These are phyloP conservation scores for Solanum corneliomulleri DNA, from an alignment of 257 asterid genomes.

Conservation along the genomic window DNA sequence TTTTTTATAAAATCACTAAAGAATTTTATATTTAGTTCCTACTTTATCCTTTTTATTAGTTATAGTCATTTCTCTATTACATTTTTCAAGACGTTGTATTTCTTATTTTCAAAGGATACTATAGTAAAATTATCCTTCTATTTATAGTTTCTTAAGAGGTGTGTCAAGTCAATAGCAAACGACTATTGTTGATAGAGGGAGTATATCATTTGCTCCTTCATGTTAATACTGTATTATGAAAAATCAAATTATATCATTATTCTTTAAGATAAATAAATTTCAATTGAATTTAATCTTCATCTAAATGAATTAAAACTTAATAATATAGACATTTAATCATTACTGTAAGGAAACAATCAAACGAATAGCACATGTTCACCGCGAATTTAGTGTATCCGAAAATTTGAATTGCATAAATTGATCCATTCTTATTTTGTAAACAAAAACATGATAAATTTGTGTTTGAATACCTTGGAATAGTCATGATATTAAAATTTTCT, in stretches of 20 bases:
- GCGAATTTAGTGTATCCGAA: background rate
- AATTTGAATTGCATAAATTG: background rate
- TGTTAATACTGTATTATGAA: background rate
- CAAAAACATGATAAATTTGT: background rate
- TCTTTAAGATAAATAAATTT: background rate
- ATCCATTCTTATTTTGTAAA: background rate
- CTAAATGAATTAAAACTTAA: too few relatives aligned
- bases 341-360: background rate
- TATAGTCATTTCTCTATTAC: too few relatives aligned
- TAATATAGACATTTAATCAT: too few relatives aligned
- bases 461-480: background rate
- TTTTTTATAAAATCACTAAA: too few relatives aligned
- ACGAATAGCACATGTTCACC: background rate
- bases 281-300: background rate
- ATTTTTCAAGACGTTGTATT: too few relatives aligned
- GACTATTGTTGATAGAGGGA: too few relatives aligned
- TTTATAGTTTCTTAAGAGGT: too few relatives aligned
- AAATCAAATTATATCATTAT: background rate
- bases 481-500: background rate
- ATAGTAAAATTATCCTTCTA: too few relatives aligned
- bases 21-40: too few relatives aligned
- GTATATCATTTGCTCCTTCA: background rate
- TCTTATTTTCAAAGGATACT: too few relatives aligned
- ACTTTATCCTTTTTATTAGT: too few relatives aligned
- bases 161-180: too few relatives aligned